Conservation (phyloP, 2,329 filamentous ascomycete species). For the Paramyrothecium sp. region DNA sequence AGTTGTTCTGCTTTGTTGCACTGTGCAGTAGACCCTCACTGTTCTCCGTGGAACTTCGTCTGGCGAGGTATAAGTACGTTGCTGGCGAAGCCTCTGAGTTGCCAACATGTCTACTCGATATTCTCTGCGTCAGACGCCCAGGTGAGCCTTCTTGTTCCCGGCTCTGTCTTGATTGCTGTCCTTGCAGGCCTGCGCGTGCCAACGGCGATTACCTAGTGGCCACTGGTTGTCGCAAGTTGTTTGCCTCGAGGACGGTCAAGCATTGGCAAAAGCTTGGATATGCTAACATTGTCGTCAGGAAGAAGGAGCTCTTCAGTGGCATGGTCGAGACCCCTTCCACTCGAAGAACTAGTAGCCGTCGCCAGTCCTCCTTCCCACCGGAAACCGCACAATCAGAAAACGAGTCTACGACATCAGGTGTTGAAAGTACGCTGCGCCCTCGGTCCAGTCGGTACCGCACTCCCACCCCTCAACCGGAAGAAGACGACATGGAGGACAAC, state of each 20-base stretch:
- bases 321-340: conserved; percentile 55
- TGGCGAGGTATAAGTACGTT: background rate
- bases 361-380: conserved; percentile 46
- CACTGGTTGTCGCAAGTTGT: too few species aligned
- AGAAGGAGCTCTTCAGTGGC: conserved; percentile 60
- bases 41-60: background rate
- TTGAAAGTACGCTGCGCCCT: conserved; percentile 36
- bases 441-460: conserved; percentile 43
- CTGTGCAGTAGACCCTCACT: background rate
- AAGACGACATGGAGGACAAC: conserved; percentile 19
- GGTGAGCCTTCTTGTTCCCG: conserved; percentile 19
- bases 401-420: conserved; percentile 44
- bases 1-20: background rate
- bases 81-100: background rate
- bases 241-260: too few species aligned
- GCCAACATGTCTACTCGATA: conserved; percentile 34
- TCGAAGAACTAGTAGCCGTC: conserved; percentile 42
- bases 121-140: conserved; percentile 35
- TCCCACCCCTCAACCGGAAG: conserved; percentile 45
- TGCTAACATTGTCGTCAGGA: conserved; percentile 35
- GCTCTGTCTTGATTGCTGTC: background rate
- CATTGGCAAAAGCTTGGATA: background rate
- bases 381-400: conserved; percentile 46
- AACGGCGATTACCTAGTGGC: background rate
- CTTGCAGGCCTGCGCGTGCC: background rate